phyloP scores from a whole-genome alignment of 176 grass and related monocot species.

The Oryza nivara region DNA sequence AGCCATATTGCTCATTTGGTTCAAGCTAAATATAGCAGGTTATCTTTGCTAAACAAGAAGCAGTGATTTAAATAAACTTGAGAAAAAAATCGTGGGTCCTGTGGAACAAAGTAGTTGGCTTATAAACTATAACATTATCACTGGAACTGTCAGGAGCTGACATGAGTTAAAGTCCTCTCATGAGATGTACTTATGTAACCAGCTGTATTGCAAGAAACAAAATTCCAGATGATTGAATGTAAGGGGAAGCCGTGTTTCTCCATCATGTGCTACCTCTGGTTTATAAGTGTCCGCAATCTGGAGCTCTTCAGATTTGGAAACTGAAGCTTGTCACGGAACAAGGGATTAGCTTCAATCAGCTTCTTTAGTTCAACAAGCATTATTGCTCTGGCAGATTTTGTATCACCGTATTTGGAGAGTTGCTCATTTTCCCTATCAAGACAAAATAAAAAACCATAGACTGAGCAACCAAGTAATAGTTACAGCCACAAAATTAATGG shows the following conservation, averaged over 20 bases:
- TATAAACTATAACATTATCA: constrained; percentile 4
- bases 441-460: constrained; percentile 23
- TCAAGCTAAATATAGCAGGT: constrained; percentile 4
- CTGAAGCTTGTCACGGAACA: constrained; percentile 97
- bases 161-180: background rate
- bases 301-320: constrained; percentile 95
- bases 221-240: background rate
- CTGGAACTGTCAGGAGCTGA: background rate
- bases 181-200: constrained; percentile 9
- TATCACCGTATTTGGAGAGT: constrained; percentile 99
- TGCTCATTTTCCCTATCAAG: constrained; percentile 91
- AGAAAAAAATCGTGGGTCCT: background rate
- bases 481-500: constrained; percentile 17
- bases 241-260: constrained; percentile 1
- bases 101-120: background rate
- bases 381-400: constrained; percentile 95
- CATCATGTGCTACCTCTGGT: constrained; percentile 72
- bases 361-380: constrained; percentile 99
- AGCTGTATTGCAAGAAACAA: constrained; percentile 18
- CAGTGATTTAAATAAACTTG: background rate
- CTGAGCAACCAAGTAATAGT: constrained; percentile 14
- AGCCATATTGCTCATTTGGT: background rate
- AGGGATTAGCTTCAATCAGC: constrained; percentile 95
- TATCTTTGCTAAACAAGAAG: background rate
- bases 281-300: constrained; percentile 94